Evolutionary conservation across 2,329 filamentous ascomycete genomes (phyloP).

Genomic region (Corynespora cassiicola): DNA sequence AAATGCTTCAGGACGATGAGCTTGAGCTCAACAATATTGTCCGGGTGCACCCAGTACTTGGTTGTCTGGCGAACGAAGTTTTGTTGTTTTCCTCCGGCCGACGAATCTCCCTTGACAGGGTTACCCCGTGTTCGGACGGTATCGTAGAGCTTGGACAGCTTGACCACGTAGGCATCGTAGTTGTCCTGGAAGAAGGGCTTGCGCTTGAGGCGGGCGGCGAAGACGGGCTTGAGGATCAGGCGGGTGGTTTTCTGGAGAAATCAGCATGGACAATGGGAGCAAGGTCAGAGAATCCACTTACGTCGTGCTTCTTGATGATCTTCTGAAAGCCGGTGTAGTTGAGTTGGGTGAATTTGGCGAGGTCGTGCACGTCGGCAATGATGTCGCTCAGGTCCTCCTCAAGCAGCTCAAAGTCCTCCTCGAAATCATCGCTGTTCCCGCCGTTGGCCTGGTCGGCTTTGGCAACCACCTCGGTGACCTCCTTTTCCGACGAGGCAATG

Average conservation of each 20-base stretch:
- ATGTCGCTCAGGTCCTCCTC: conserved; percentile 97
- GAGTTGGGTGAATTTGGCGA: conserved; percentile 96
- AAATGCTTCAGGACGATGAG: conserved; percentile 97
- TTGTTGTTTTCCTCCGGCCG: conserved; percentile 89
- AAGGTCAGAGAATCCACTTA: conserved; percentile 57
- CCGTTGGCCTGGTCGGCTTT: conserved; percentile 62
- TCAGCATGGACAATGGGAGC: conserved; percentile 20
- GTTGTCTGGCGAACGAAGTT: conserved; percentile 97
- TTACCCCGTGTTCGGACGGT: conserved; percentile 91
- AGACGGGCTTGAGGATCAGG: conserved; percentile 94
- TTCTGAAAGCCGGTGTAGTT: conserved; percentile 99
- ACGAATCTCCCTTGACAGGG: conserved; percentile 87
- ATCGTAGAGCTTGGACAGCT: conserved; percentile 94
- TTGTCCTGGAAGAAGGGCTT: conserved; percentile 99
- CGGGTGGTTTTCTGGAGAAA: conserved; percentile 80
- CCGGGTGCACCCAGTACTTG: conserved; percentile 99
- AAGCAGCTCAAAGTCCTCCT: conserved; percentile 92
- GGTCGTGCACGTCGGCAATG: conserved; percentile 96
- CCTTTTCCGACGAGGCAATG: conserved; percentile 85
- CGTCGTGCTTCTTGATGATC: conserved; percentile 99
- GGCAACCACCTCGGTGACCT: conserved; percentile 86
- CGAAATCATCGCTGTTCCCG: conserved; percentile 62
- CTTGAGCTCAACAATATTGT: conserved; percentile 98
- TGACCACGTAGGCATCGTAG: conserved; percentile 94
- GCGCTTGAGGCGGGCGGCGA: conserved; percentile 89